Evolutionary conservation across 2,329 filamentous ascomycete genomes (phyloP).

Genomic region (Didymosphaeria variabile): DNA sequence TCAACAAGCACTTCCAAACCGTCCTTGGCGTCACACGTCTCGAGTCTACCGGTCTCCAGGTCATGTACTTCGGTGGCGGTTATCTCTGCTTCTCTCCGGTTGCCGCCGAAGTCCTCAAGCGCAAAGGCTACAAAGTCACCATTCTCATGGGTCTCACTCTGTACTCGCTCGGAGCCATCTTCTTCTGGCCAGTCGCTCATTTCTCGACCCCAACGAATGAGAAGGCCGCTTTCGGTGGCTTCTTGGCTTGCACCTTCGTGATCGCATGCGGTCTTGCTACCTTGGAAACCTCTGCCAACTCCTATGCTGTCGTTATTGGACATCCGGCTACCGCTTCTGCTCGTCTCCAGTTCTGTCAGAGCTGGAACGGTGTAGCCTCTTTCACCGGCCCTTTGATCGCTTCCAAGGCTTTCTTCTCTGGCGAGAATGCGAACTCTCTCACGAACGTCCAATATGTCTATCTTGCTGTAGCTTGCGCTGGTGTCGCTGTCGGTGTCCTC

Average conservation of each 20-base stretch:
- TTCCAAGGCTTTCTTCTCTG: conserved; percentile 62
- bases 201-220: conserved; percentile 58
- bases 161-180: conserved; percentile 58
- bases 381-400: conserved; percentile 65
- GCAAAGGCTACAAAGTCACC: conserved; percentile 66
- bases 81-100: conserved; percentile 72
- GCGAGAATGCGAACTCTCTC: conserved; percentile 44
- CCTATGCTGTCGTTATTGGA: conserved; percentile 66
- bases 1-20: conserved; percentile 73
- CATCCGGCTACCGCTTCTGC: conserved; percentile 65
- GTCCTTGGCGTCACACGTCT: conserved; percentile 67
- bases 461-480: conserved; percentile 66
- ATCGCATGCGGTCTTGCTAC: conserved; percentile 65
- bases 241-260: conserved; percentile 66
- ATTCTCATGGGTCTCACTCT: conserved; percentile 43
- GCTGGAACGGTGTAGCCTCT: conserved; percentile 65
- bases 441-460: conserved; percentile 67
- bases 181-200: conserved; percentile 61
- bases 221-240: conserved; percentile 64
- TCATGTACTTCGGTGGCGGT: conserved; percentile 74
- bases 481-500: conserved; percentile 61
- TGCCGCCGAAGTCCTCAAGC: conserved; percentile 63
- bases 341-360: conserved; percentile 66
- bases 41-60: conserved; percentile 71
- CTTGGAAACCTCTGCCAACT: conserved; percentile 65